Evolutionary conservation across 73 alveolate species (phyloP), one percentile per base, ranked within the genome.

Genomic region (Paramecium octaurelia): DNA sequence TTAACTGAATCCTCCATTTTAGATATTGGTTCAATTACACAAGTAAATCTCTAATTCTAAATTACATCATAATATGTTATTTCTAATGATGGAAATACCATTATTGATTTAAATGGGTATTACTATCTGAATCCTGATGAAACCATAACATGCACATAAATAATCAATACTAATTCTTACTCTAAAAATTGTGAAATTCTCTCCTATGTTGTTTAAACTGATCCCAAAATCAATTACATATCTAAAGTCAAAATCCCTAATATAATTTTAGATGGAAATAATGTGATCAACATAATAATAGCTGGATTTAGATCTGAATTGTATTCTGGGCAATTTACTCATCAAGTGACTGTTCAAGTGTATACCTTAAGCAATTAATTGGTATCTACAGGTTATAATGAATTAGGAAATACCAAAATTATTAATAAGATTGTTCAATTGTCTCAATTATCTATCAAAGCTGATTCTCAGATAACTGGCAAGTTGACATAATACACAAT

Each of bases 41-140:
- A 21, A 64, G 14, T 64, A 64, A 3, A 64, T 27, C 24, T 80
- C 9, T 42, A 80, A 80, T 80, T 80, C 24, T n/a, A 42, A 20
- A 35, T 80, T 18, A 24, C 91, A 44, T 80, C 91, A 1, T 80
- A n/a, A 80, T 80, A 80, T 24, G 12, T 46, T 12, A 40, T 44
- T 43, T 2, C n/a, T 0, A 80, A 80, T 80, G 91, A 80, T 80
- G 91, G 91, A 80, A 80, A 80, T 80, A 76, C 91, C 2, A 46
- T 80, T 6, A 80, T 80, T 21, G 75, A 80, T 80, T 27, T 80
- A 43, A 46, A 43, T n/a, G 91, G 91, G 2, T 35, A 80, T 24
- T 80, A 80, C 44, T 80, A 24, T 40, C 6, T 42, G 24, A 43
- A 24, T 31, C 46, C 76, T 3, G 57, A 23, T 80, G 91, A 80